Evolutionary conservation across 495 filamentous ascomycete species (phyloP), one percentile per base, ranked within the genome.

Genomic region (Penicillium roqueforti): DNA sequence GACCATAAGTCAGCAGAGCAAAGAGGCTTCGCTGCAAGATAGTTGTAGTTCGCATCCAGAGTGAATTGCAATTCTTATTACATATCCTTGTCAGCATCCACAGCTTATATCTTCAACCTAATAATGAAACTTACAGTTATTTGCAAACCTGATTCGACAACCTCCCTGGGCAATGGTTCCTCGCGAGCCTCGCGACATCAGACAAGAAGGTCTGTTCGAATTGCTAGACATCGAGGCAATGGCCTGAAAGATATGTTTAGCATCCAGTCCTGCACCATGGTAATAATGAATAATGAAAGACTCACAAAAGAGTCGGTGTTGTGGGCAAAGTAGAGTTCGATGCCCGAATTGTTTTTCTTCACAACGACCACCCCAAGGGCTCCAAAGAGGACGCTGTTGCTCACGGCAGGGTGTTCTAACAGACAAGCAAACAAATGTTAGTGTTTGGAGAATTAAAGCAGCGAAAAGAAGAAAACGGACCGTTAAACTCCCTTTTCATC

Each of bases 241-340:
- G 19, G 89, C 90, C 80, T 85, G 59, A 25, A 28, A 38, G n/a
- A 22, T 53, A 46, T 40, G 13, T 37, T 70, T 54, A 66, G 62
- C 22, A 11, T 19, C 11, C 31, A 29, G 3, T 5, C 13, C 13
- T 10, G 10, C 23, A 13, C 3, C 7, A 3, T 8, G 23, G 13
- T 8, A 39, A 34, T 22, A 13, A 41, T 22, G n/a, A 39, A 34
- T 22, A 13, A 41, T 22, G n/a, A 5, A 14, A 10, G 18, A 69
- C 78, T 71, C 61, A 83, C 77, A 63, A 97, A 96, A 0, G 89
- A 93, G 59, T 95, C 90, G 3, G 91, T 96, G 64, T 95, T 97
- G 69, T 97, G 91, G 1, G 84, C 90, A 66, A 92, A 97, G 67
- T 89, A 91, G 16, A 97, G 74, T 56, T 80, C 87, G 28, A 87